Conservation (phyloP, 129 eudicot genomes). For the Solidago caesia region DNA sequence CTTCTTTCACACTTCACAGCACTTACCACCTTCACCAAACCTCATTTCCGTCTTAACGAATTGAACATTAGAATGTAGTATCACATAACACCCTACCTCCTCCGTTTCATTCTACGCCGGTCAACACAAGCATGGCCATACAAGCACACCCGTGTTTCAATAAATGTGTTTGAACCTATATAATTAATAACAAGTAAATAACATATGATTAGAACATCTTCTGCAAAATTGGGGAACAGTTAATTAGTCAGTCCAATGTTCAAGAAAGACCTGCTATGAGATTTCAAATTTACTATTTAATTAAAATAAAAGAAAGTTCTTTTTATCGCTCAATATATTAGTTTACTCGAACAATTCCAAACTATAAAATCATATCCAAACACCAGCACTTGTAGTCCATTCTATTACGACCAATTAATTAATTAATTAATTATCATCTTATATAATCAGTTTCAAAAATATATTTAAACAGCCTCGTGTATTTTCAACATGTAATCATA, state of each 20-base stretch:
- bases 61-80: too few relatives aligned
- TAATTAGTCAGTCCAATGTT: not conserved
- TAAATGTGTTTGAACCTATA: constrained; percentile 77
- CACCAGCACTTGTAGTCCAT: not conserved
- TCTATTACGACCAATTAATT: not conserved
- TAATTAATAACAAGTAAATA: constrained; percentile 5
- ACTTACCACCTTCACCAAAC: too few relatives aligned
- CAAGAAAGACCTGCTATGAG: not conserved
- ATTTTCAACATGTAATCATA: not conserved
- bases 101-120: too few relatives aligned
- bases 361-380: not conserved
- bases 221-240: not conserved
- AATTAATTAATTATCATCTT: not conserved
- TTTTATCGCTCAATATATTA: not conserved
- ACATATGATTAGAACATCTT: not conserved
- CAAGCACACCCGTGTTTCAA: too few relatives aligned
- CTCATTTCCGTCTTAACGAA: too few relatives aligned
- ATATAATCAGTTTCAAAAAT: not conserved
- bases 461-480: constrained; percentile 2
- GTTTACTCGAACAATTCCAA: not conserved
- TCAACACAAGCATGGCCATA: too few relatives aligned
- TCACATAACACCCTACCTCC: too few relatives aligned
- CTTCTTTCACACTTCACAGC: too few relatives aligned
- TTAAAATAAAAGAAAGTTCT: not conserved
- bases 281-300: not conserved